phyloP scores from a whole-genome alignment of 257 asterid species.

The Perilla frutescens region DNA sequence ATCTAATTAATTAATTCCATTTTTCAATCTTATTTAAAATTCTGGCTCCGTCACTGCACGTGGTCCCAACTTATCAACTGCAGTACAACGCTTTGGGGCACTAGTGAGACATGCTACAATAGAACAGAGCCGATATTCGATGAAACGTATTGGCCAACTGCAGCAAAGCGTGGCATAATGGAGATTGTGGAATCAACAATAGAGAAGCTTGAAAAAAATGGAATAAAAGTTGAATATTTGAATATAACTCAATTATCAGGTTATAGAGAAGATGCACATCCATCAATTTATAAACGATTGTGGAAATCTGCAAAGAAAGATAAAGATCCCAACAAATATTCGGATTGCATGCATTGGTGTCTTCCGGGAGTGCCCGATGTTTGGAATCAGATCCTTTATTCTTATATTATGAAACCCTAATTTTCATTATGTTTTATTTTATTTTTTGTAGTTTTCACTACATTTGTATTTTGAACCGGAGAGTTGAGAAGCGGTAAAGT shows the following conservation, averaged over 20 bases:
- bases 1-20: too few species aligned
- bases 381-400: constrained; percentile 65
- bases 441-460: background rate
- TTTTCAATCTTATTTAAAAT: too few species aligned
- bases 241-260: constrained; percentile 63
- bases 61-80: background rate
- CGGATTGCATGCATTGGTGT: constrained; percentile 77
- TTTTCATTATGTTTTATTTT: background rate
- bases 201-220: constrained; percentile 40
- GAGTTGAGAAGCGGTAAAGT: too few species aligned
- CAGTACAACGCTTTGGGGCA: constrained; percentile 55
- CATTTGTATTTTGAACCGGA: too few species aligned
- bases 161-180: constrained; percentile 52
- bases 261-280: constrained; percentile 62
- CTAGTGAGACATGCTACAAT: constrained; percentile 44
- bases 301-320: constrained; percentile 27
- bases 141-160: constrained; percentile 46
- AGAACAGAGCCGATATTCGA: constrained; percentile 50
- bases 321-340: constrained; percentile 25
- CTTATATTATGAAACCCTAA: constrained; percentile 41
- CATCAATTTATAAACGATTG: constrained; percentile 49
- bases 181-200: constrained; percentile 49
- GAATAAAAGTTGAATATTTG: constrained; percentile 52
- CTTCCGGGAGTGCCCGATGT: constrained; percentile 78
- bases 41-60: too few species aligned